phyloP scores from a whole-genome alignment of 495 filamentous ascomycete species.

The Stereocaulon alpinum region DNA sequence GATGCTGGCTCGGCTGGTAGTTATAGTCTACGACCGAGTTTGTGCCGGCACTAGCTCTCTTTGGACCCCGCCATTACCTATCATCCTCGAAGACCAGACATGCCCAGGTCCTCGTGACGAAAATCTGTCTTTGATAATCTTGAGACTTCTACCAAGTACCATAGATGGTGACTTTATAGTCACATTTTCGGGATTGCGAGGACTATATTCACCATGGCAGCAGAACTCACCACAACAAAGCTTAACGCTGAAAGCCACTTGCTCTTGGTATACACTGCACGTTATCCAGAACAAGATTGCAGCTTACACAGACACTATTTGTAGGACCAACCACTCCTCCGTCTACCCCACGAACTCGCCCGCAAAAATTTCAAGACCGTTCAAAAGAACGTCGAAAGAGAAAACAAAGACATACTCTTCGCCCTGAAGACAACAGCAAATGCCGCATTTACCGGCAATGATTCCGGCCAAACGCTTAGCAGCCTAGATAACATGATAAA shows the following conservation, averaged over 20 bases:
- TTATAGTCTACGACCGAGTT: not conserved
- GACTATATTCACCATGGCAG: conserved; percentile 31
- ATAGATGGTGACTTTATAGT: no score
- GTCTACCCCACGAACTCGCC: conserved; percentile 79
- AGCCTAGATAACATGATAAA: conserved; percentile 75
- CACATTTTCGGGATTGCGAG: not conserved
- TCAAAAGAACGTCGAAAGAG: conserved; percentile 71
- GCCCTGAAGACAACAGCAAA: conserved; percentile 60
- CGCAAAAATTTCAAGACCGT: conserved; percentile 87
- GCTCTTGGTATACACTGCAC: conserved; percentile 44
- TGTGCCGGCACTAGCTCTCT: not conserved
- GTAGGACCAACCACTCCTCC: conserved; percentile 91
- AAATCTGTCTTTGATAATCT: no score
- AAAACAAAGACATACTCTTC: conserved; percentile 57
- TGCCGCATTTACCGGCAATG: conserved; percentile 49
- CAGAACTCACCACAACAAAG: conserved; percentile 51
- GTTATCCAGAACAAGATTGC: not conserved
- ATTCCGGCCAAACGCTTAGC: conserved; percentile 58
- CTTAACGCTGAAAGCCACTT: conserved; percentile 65
- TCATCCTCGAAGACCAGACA: no score
- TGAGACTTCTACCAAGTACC: no score
- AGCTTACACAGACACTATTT: conserved; percentile 11
- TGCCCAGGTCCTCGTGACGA: no score
- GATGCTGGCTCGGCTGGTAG: not conserved
- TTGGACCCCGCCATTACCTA: not conserved